Evolutionary conservation across 768 basidiomycete genomes (phyloP).

Genomic region (Lepiota venenata): DNA sequence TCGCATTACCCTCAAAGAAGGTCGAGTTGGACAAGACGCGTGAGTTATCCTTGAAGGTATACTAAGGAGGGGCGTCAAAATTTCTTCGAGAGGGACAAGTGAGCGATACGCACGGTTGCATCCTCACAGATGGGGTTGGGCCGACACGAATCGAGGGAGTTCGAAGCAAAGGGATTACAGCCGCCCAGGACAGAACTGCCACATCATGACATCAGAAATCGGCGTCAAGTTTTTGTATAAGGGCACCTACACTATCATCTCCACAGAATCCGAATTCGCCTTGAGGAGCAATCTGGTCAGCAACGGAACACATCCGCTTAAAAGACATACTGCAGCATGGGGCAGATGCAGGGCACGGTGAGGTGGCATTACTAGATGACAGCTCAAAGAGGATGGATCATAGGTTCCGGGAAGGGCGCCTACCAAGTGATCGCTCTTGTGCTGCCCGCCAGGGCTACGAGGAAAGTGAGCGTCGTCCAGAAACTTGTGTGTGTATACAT

Average conservation of each 20-base stretch:
- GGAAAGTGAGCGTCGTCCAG: background rate
- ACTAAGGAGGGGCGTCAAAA: constrained; percentile 30
- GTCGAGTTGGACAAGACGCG: constrained; percentile 66
- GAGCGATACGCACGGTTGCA: constrained; percentile 40
- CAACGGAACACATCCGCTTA: background rate
- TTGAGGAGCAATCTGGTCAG: constrained; percentile 14
- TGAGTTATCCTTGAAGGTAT: constrained; percentile 61
- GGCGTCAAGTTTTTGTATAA: background rate
- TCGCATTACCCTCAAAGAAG: constrained; percentile 70
- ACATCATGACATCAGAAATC: background rate
- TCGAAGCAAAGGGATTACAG: constrained; percentile 77
- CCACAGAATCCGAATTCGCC: constrained; percentile 58
- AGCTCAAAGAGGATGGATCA: background rate
- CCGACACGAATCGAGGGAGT: constrained; percentile 59
- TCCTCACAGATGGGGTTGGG: constrained; percentile 72
- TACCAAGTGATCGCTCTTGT: constrained; percentile 10
- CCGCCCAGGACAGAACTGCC: constrained; percentile 80
- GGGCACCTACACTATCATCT: constrained; percentile 34
- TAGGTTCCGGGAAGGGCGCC: background rate
- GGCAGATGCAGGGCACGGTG: constrained; percentile 38
- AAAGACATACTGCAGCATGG: constrained; percentile 52
- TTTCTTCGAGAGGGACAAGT: background rate
- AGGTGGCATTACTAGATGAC: constrained; percentile 37
- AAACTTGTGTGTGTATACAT: background rate
- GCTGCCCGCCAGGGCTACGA: constrained; percentile 6